These are phyloP conservation scores for Plasmopara muralis DNA, from an alignment of 352 stramenopile species.

Conservation along the genomic window DNA sequence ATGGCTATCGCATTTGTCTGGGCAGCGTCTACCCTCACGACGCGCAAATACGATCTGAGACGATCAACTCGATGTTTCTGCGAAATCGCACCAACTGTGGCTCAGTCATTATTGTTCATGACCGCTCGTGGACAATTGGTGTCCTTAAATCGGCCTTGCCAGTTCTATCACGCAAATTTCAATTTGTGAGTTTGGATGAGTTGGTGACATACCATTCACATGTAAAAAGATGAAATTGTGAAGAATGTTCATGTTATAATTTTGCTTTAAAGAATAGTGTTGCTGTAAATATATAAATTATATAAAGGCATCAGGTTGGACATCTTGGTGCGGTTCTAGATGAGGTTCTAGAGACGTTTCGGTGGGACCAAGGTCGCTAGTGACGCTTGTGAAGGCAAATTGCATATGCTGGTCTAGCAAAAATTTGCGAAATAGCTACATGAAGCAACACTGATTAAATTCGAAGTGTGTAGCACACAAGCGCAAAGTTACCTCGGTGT, in stretches of 20 bases:
- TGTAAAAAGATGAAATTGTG: constrained; percentile 18
- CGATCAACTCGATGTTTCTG: constrained; percentile 60
- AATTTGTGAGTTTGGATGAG: constrained; percentile 67
- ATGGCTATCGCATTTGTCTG: constrained; percentile 83
- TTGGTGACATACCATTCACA: constrained; percentile 28
- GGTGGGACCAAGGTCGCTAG: constrained; percentile 2
- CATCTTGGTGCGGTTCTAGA: constrained; percentile 4
- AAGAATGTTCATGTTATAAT: background rate
- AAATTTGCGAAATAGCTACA: constrained; percentile 52
- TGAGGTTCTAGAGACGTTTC: constrained; percentile 3
- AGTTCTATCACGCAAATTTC: constrained; percentile 40
- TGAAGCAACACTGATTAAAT: background rate
- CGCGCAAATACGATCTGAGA: constrained; percentile 70
- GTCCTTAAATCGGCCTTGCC: constrained; percentile 59
- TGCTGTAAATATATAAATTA: constrained; percentile 4
- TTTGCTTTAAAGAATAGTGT: background rate
- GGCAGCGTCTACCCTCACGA: constrained; percentile 84
- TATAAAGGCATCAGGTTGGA: constrained; percentile 15
- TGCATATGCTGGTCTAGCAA: constrained; percentile 42
- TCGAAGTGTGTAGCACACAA: constrained; percentile 1
- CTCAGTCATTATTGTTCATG: constrained; percentile 80
- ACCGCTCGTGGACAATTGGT: constrained; percentile 71
- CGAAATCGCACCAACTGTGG: constrained; percentile 47
- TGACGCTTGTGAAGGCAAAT: constrained; percentile 22
- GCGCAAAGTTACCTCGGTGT: constrained; percentile 41